Evolutionary conservation across 1,284 basidiomycete genomes (phyloP).

Genomic region (Wolfiporia cocos): DNA sequence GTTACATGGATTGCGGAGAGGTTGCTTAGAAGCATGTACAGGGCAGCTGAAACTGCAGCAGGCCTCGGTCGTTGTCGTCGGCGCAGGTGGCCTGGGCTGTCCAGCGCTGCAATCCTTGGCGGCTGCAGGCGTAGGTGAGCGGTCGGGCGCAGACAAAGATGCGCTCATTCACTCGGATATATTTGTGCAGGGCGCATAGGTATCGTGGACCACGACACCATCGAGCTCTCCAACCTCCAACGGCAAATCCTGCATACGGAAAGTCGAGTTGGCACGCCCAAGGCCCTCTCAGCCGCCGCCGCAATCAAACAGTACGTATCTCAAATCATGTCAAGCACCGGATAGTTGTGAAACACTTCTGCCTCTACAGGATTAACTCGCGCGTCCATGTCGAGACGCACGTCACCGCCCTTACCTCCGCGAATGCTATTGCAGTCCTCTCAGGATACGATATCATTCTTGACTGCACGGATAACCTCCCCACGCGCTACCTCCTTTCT

Average conservation of each 20-base stretch:
- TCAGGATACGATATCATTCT: constrained; percentile 71
- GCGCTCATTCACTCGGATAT: background rate
- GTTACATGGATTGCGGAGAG: background rate
- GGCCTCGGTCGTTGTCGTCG: constrained; percentile 83
- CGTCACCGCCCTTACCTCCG: constrained; percentile 44
- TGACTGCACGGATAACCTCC: constrained; percentile 94
- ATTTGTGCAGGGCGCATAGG: constrained; percentile 61
- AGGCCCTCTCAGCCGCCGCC: constrained; percentile 77
- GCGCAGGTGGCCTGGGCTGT: constrained; percentile 95
- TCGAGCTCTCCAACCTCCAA: constrained; percentile 92
- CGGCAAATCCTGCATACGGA: constrained; percentile 90
- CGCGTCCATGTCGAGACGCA: constrained; percentile 49
- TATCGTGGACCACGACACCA: constrained; percentile 88
- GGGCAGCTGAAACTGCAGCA: constrained; percentile 80
- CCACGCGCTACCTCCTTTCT: constrained; percentile 92
- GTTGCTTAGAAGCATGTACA: constrained; percentile 25
- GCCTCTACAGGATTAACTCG: constrained; percentile 61
- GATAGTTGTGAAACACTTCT: no score
- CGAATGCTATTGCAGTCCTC: constrained; percentile 61
- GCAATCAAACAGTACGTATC: constrained; percentile 53
- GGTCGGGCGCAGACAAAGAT: background rate
- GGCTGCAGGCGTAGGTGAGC: constrained; percentile 82
- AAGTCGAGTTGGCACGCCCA: constrained; percentile 73
- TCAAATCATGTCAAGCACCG: no score
- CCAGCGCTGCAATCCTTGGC: constrained; percentile 93